Percentiles rank a stretch among this genome's conserved stretches.
Evolutionary conservation across 1,139 yeast species (phyloP).

Genomic region (Saccharomycopsis hybrid): DNA sequence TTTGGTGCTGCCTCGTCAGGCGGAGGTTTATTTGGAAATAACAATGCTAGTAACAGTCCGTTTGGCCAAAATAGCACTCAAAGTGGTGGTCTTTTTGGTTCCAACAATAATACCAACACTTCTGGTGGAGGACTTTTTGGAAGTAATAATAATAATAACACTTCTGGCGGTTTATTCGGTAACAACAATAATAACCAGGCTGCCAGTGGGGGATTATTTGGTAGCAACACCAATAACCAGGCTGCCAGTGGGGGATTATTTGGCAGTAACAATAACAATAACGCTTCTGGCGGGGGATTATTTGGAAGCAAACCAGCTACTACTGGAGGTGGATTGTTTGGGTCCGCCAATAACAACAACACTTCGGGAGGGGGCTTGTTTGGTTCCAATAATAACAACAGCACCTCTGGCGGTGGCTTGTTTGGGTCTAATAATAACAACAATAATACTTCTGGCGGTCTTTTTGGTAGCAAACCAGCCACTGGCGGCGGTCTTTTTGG

Average conservation of each 20-base stretch:
- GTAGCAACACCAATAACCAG: constrained; percentile 25
- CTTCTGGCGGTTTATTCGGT: constrained; percentile 23
- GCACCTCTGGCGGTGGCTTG: constrained; percentile 8
- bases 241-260: constrained; percentile 21
- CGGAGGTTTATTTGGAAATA: constrained; percentile 28
- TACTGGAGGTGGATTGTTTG: constrained; percentile 17
- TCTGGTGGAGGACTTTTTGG: constrained; percentile 26
- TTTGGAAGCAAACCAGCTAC: constrained; percentile 29
- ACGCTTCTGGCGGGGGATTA: constrained; percentile 25
- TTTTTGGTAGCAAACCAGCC: constrained; percentile 27
- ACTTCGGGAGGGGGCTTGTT: constrained; percentile 32
- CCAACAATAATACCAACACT: constrained; percentile 23
- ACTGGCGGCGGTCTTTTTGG: constrained; percentile 32
- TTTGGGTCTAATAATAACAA: constrained; percentile 17
- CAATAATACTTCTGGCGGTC: constrained; percentile 23
- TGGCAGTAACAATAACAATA: constrained; percentile 19
- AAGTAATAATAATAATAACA: constrained; percentile 21
- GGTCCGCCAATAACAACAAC: constrained; percentile 24
- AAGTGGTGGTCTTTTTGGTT: constrained; percentile 36
- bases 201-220: constrained; percentile 31
- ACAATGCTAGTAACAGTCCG: constrained; percentile 9
- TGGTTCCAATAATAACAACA: constrained; percentile 24
- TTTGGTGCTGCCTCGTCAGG: constrained; percentile 13
- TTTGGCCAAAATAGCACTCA: constrained; percentile 8
- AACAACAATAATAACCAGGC: constrained; percentile 18